Base-by-base conservation (phyloP, 2,329 filamentous ascomycete species). In the Dactylonectria macrodidyma region DNA sequence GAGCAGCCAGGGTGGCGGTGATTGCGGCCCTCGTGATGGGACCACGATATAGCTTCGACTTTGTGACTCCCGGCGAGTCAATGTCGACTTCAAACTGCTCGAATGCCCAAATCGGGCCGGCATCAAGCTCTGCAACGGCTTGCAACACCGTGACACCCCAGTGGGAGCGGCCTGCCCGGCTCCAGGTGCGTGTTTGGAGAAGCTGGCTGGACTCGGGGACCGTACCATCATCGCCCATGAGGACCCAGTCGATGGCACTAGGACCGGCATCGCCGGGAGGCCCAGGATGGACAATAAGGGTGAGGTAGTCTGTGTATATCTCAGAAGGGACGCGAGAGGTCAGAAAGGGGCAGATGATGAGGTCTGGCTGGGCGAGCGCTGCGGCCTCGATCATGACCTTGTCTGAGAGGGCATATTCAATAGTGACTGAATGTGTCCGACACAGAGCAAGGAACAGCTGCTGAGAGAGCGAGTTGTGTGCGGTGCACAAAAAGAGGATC, bases 331-430 rank as follows among this genome's bases (percentile, higher is more conserved):
- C 68, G 24, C 63, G 44, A 2, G 58, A 22, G 14, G 69, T 71
- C 14, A 71, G 5, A 55, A 71, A 71, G 11, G 69, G 69, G 19
- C 69, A 71, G 22, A 71, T 54, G 48, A 71, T 66, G 46, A 71
- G 14, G 26, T 55, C 62, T 11, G 69, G 69, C 22, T 52, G 65
- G n/a, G 57, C 68, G 2, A 71, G 30, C 9, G 24, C 57, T 10
- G 65, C 58, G 3, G 69, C 68, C 38, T 71, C 68, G 24, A 71
- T 65, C 67, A 71, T 66, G 41, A 26, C 68, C 19, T 51, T 30
- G 34, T 71, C 68, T 4, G 68, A 71, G n/a, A 71, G n/a, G 2
- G 68, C 68, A 59, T 71, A 71, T 48, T 71, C 68, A 44, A 71
- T 24, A 3, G 68, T 61, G 16, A 69, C 50, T 0, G 56, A 19